Conservation (phyloP, 345 rosid genomes). For the Linum tenue region DNA sequence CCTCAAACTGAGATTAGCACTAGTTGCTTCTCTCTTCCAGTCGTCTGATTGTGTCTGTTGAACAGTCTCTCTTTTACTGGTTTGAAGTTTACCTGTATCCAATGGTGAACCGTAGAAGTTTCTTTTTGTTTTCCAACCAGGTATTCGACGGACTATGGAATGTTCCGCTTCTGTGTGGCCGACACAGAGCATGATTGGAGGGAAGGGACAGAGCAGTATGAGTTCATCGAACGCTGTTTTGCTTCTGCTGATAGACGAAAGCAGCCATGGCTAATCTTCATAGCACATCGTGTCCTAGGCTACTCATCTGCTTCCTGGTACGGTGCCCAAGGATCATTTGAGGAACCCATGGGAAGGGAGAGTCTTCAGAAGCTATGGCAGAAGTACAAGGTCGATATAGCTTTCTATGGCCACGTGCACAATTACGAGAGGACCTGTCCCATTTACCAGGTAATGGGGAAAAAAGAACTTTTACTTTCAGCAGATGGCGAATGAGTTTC, state of each 20-base stretch:
- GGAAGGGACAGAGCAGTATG: constrained; percentile 64
- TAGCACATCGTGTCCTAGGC: constrained; percentile 64
- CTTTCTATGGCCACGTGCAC: constrained; percentile 62
- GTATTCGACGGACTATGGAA: constrained; percentile 67
- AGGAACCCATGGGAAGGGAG: constrained; percentile 60
- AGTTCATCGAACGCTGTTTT: constrained; percentile 58
- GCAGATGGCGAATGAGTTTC: too few species aligned
- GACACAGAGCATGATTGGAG: constrained; percentile 77
- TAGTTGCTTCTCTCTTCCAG: too few species aligned
- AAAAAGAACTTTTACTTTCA: too few species aligned
- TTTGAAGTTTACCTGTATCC: too few species aligned
- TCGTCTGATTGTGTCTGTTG: too few species aligned
- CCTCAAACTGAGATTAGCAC: too few species aligned
- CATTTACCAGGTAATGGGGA: constrained; percentile 43
- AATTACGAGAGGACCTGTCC: constrained; percentile 75
- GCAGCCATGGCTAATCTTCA: constrained; percentile 67
- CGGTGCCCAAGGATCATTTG: constrained; percentile 48
- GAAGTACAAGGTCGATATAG: constrained; percentile 68
- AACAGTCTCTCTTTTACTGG: too few species aligned
- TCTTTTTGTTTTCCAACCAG: constrained; percentile 11
- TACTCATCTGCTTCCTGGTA: constrained; percentile 45
- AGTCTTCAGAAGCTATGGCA: constrained; percentile 71
- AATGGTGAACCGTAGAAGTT: too few species aligned
- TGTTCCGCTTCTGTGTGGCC: constrained; percentile 67
- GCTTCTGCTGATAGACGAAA: constrained; percentile 58